phyloP scores from a whole-genome alignment of 331 rosid genomes.

The Acacia pycnantha region DNA sequence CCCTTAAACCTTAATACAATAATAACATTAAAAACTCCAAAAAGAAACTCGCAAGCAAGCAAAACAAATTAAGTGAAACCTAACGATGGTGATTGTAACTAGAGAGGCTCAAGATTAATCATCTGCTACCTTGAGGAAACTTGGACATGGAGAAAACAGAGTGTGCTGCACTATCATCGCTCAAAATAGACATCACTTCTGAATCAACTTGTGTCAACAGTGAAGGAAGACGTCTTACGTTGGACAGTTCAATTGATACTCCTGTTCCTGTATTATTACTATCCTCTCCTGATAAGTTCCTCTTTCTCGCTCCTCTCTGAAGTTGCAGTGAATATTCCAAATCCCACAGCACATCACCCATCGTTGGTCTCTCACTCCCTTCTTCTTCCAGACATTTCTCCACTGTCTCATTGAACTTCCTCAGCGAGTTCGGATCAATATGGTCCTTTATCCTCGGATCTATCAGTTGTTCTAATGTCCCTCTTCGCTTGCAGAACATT shows the following conservation, averaged over 20 bases:
- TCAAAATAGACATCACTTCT: constrained; percentile 35
- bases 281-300: constrained; percentile 54
- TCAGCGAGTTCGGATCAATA: constrained; percentile 39
- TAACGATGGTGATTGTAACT: neutral
- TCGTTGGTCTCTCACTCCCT: constrained; percentile 42
- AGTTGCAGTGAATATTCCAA: constrained; percentile 74
- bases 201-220: constrained; percentile 27
- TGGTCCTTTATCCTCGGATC: constrained; percentile 44
- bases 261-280: too few relatives aligned
- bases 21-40: neutral
- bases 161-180: constrained; percentile 1
- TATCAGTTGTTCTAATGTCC: constrained; percentile 34
- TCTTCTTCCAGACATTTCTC: constrained; percentile 46
- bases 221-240: constrained; percentile 45
- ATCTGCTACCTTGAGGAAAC: constrained; percentile 33
- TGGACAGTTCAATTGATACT: constrained; percentile 36
- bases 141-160: constrained; percentile 42
- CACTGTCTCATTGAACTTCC: constrained; percentile 35
- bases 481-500: constrained; percentile 37
- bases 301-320: constrained; percentile 43
- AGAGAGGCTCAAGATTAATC: neutral
- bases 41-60: neutral
- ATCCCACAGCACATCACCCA: constrained; percentile 54
- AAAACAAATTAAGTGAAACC: neutral
- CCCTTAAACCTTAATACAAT: too few relatives aligned